phyloP scores from a whole-genome alignment of 2,329 filamentous ascomycete species.

The Fusarium pseudonygamai region DNA sequence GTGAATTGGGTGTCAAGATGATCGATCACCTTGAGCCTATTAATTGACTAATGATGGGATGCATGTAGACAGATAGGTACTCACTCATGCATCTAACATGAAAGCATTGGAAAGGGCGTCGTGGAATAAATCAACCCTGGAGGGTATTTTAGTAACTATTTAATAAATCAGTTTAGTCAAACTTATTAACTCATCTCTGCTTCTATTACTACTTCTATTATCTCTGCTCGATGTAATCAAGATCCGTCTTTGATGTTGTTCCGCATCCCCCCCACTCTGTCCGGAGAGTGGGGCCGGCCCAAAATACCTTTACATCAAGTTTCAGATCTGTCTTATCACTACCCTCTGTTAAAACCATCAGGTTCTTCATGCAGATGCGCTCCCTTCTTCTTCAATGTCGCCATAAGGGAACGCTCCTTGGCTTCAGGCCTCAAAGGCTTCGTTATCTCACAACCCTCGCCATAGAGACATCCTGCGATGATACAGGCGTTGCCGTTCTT shows the following conservation, averaged over 20 bases:
- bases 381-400: conserved; percentile 8
- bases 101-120: conserved; percentile 30
- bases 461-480: conserved; percentile 90
- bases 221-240: background rate
- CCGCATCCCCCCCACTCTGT: background rate
- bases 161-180: background rate
- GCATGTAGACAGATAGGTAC: background rate
- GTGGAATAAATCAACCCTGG: background rate
- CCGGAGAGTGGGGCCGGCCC: conserved; percentile 5
- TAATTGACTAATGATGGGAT: conserved; percentile 24
- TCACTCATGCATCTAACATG: conserved; percentile 14
- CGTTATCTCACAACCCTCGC: conserved; percentile 68
- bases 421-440: background rate
- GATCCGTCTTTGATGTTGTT: background rate
- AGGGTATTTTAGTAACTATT: background rate
- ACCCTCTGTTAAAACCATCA: background rate
- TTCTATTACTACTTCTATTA: background rate
- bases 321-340: background rate
- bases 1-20: conserved; percentile 57
- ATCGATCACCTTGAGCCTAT: background rate
- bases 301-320: conserved; percentile 1
- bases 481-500: conserved; percentile 88
- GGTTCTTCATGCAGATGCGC: conserved; percentile 24
- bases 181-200: background rate
- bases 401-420: background rate